Evolutionary conservation across 495 filamentous ascomycete genomes (phyloP).

Genomic region (Oidiodendron maius): DNA sequence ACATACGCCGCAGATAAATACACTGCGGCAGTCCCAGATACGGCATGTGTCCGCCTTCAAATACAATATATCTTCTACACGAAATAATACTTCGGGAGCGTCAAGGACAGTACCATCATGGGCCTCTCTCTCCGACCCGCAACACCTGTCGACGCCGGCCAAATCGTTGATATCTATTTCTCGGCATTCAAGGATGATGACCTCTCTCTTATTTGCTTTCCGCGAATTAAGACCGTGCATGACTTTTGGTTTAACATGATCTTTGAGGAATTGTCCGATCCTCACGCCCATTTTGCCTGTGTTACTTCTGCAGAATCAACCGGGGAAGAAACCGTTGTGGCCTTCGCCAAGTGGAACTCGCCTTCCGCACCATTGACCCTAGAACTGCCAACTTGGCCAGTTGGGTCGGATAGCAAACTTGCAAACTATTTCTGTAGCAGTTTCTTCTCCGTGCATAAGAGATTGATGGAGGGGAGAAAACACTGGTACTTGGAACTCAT

Average conservation of each 20-base stretch:
- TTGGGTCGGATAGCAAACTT: slow-evolving; percentile 22
- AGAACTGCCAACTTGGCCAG: slow-evolving; percentile 22
- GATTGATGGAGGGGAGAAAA: slow-evolving; percentile 26
- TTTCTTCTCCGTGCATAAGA: slow-evolving; percentile 20
- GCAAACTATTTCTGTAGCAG: slow-evolving; percentile 26
- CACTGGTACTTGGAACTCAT: slow-evolving; percentile 43
- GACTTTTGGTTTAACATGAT: slow-evolving; percentile 20
- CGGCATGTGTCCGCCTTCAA: too few species aligned
- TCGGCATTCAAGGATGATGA: slow-evolving; percentile 27
- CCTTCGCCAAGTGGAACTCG: slow-evolving; percentile 29
- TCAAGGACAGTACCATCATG: slow-evolving; percentile 18
- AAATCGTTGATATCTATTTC: slow-evolving; percentile 25
- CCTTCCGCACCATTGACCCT: slow-evolving; percentile 11
- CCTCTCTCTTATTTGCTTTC: slow-evolving; percentile 27
- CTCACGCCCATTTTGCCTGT: slow-evolving; percentile 27
- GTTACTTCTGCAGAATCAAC: slow-evolving; percentile 24
- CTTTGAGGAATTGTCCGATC: slow-evolving; percentile 18
- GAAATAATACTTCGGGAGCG: too few species aligned
- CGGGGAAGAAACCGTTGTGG: slow-evolving; percentile 19
- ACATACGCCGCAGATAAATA: too few species aligned
- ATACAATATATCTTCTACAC: too few species aligned
- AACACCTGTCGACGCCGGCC: slow-evolving; percentile 23
- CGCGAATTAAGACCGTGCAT: slow-evolving; percentile 12
- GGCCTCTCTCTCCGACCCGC: slow-evolving; percentile 25
- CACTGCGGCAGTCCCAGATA: too few species aligned